Base-by-base conservation (phyloP, 805 yeast species). In the Ogataea polymorpha region DNA sequence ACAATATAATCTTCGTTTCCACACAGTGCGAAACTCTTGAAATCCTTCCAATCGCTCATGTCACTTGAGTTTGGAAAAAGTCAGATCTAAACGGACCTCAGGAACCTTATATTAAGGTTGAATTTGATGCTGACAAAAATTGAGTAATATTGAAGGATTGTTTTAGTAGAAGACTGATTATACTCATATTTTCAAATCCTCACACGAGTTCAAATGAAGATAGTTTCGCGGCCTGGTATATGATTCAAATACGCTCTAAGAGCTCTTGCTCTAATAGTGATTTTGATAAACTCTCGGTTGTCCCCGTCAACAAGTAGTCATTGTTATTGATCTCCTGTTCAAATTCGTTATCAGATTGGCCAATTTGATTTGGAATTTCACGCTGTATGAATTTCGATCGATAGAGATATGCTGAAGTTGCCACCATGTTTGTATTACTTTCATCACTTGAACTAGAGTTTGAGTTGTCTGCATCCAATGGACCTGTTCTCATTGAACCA, bases 181-280 rank as follows among this genome's bases (percentile, higher is more conserved):
- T 7, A 20, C 3, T 8, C 21, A 20, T 20, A 3, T 6, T 20
- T 20, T 20, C 21, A 18, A 4, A 20, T 6, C 7, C 21, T 9
- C 21, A 20, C 9, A 20, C 21, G 7, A 7, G 9, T 20, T 3
- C 21, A 6, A 20, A 20, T 2, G 21, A 20, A 6, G 21, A 7
- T 20, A 3, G 3, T 2, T 20, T 20, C 7, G 29, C 15, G 29
- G 9, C 11, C 6, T 7, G 7, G 10, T 26, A 26, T 26, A 11
- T 13, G 23, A 7, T 17, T 29, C 30, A 52, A n/a, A 54, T 43
- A 13, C 51, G 41, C 32, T 54, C 50, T 23, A 59, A 36, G 4
- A 57, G 42, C 28, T 58, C 65, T 35, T 58, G 55, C 30, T 58
- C 62, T 14, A 60, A 42, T 13, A 59, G 29, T 2, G 62, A 53